Base-by-base conservation (phyloP, 2,329 filamentous ascomycete species). In the Dactylellina parvicollis region DNA sequence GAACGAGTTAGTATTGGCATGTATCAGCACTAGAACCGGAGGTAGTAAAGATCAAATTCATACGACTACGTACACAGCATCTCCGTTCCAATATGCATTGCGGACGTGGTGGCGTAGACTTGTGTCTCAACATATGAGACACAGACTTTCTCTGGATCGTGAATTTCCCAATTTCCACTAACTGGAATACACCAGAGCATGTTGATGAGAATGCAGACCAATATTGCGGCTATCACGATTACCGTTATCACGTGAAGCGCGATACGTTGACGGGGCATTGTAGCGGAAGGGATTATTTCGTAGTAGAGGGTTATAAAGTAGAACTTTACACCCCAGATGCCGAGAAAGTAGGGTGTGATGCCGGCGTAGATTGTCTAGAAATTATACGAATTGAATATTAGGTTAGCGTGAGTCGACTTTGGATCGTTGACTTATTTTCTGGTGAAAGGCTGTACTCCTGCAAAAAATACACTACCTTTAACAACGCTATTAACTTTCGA, bases 251-350 rank as follows among this genome's bases (percentile, higher is more conserved):
- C 44, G 36, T 71, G 66, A 3, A 71, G 56, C 2, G 50, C 56
- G 5, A 56, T 62, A n/a, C 66, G 40, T 18, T 71, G 57, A 8
- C 26, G 22, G n/a, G 66, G 64, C 54, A 69, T 54, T n/a, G 57
- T 71, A 8, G 49, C 28, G 5, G 56, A 22, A 10, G 66, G 42
- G 18, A 71, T 40, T 3, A 71, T 12, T 12, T 49, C 36, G n/a
- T 71, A 71, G 26, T 47, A 71, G 32, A 71, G 40, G 1, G 34
- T 36, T n/a, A 64, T 32, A 0, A 71, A 40, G 9, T 61, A 62
- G n/a, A 71, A 50, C 36, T 71, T 71, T 36, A 62, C 56, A 12
- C 56, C 47, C 66, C 66, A 71, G 14, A 71, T 5, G 14, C 56
- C 36, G 16, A 56, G 34, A 10, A 50, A 20, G 18, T 61, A 70